A percentile compares a stretch with the other conserved stretches of the same genome.
Conservation (phyloP, 257 asterid genomes). For the Anisodus acutangulus region DNA sequence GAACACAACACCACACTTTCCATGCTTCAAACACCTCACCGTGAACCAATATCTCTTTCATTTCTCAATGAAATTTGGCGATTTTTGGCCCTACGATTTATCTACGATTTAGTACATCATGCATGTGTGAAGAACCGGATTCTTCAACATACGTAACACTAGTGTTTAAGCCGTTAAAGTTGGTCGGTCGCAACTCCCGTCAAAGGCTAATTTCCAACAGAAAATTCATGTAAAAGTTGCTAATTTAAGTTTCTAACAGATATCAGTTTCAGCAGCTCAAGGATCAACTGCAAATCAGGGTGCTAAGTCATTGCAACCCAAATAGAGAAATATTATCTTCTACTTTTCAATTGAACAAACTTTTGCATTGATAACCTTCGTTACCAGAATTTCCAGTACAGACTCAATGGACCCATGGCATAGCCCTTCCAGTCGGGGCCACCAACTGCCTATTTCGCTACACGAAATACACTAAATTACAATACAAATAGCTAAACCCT, state of each 20-base stretch:
- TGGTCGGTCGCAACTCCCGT: no score
- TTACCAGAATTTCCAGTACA: not conserved
- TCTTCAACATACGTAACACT: no score
- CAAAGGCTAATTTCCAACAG: no score
- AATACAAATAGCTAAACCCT: not conserved
- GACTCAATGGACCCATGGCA: not conserved
- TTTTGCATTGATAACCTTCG: not conserved
- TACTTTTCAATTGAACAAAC: not conserved
- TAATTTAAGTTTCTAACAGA: not conserved
- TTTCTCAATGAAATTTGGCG: no score
- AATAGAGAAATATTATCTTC: slow-evolving; percentile 8
- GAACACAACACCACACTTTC: no score
- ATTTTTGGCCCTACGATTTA: no score
- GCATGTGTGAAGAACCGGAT: no score
- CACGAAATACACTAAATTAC: not conserved
- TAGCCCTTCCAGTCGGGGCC: not conserved
- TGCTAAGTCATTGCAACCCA: not conserved
- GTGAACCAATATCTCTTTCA: no score
- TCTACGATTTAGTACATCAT: no score
- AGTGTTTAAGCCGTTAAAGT: no score
- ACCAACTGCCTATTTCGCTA: slow-evolving; percentile 3
- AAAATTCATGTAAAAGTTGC: not conserved
- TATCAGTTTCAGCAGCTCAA: not conserved
- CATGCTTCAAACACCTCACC: no score
- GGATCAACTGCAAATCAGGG: not conserved